Evolutionary conservation across 2,329 filamentous ascomycete genomes (phyloP).

Genomic region (Elsinoe perseae): DNA sequence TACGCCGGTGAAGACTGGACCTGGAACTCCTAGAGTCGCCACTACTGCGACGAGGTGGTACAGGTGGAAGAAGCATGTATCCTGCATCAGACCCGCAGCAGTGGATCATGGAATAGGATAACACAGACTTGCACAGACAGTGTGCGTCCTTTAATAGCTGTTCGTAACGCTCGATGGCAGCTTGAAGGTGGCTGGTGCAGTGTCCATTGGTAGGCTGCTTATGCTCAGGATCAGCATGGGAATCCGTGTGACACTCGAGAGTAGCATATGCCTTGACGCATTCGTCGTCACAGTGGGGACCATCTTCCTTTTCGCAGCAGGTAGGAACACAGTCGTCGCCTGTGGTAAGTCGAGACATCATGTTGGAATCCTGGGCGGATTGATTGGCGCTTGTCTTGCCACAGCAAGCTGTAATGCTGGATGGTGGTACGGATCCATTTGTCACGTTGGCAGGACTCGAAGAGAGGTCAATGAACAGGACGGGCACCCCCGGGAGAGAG

Average conservation of each 20-base stretch:
- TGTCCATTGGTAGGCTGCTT: conserved; percentile 11
- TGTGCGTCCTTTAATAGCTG: not conserved
- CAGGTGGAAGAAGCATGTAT: conserved; percentile 1
- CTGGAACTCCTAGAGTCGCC: not conserved
- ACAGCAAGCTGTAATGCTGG: not conserved
- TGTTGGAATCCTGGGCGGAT: not conserved
- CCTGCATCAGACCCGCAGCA: conserved; percentile 8
- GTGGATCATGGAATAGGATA: conserved; percentile 8
- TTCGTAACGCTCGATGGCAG: conserved; percentile 8
- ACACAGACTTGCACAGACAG: conserved; percentile 12
- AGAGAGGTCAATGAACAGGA: not conserved
- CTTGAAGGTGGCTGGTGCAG: not conserved
- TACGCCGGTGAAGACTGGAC: not conserved
- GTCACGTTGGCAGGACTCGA: not conserved
- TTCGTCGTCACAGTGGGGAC: conserved; percentile 11
- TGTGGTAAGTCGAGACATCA: not conserved
- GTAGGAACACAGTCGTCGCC: conserved; percentile 7
- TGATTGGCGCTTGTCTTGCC: conserved; percentile 1
- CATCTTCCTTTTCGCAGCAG: conserved; percentile 14
- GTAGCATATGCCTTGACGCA: conserved; percentile 13
- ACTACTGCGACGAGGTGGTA: not conserved
- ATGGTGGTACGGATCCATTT: conserved; percentile 7
- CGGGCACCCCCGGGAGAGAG: not conserved
- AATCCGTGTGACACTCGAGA: conserved; percentile 5
- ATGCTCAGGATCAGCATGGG: conserved; percentile 8